Evolutionary conservation across 768 basidiomycete species (phyloP), one percentile per base, ranked within the genome.

Genomic region (Suillus americanus): DNA sequence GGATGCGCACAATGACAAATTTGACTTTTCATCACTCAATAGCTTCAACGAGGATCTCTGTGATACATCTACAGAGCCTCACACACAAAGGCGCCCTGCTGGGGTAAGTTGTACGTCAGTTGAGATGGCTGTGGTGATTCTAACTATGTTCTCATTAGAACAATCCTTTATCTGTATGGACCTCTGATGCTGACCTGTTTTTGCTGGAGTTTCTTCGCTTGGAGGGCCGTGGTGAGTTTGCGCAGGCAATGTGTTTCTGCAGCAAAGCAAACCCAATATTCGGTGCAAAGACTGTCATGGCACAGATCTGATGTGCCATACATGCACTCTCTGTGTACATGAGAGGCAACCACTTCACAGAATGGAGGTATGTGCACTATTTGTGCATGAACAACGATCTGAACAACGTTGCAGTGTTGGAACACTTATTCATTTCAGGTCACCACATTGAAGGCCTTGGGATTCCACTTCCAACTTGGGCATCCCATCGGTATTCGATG

Each of bases 381-480:
- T n/a, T 45, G 0, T 45, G 43, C 43, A n/a, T n/a, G 43, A 45
- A n/a, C 43, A 45, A 45, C 3, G 18, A 45, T 45, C 43, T 45
- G 8, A 45, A 20, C 20, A 20, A 20, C 10, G 63, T 50, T 62
- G 71, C 41, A 12, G 62, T 37, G 46, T 18, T 74, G 73, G 73
- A 69, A 66, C 50, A 65, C 66, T 1, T 28, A 35, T 7, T 70
- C 62, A 54, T 74, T 71, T 46, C 59, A 69, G 45, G 48, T 40
- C 12, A 61, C 60, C 0, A 57, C 59, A 1, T 62, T 75, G 25
- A 72, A 70, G 51, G 40, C 41, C 20, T 16, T 74, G 1, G 72
- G 74, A 1, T 41, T 74, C 9, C 62, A 59, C 4, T 60, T 72
- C 2, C 73, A 72, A 23, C 66, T 74, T 12, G 74, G 73, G 16